phyloP scores from a whole-genome alignment of 768 basidiomycete genomes.

The Flagelloscypha sp. region DNA sequence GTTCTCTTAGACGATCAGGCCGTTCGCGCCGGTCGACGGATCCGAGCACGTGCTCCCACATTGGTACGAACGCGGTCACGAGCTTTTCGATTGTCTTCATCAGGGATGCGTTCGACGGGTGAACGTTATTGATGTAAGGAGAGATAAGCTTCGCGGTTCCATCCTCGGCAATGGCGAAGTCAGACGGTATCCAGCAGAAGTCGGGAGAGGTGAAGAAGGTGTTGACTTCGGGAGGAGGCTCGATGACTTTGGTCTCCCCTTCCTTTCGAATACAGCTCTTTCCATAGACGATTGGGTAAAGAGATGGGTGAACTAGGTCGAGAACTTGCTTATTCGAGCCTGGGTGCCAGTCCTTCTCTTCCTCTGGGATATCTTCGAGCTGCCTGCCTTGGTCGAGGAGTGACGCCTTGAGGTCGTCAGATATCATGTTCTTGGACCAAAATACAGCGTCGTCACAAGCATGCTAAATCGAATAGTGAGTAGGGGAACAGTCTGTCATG shows the following conservation, averaged over 20 bases:
- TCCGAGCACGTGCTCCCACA: slow-evolving; percentile 40
- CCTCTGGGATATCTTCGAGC: slow-evolving; percentile 29
- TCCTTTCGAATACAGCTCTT: slow-evolving; percentile 16
- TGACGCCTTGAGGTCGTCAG: slow-evolving; percentile 13
- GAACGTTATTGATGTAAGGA: slow-evolving; percentile 50
- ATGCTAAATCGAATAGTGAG: too few relatives aligned
- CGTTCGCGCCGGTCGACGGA: slow-evolving; percentile 1
- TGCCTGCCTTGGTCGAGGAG: slow-evolving; percentile 18
- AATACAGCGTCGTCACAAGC: slow-evolving; percentile 15
- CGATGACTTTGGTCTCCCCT: too few relatives aligned
- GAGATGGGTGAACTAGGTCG: slow-evolving; percentile 35
- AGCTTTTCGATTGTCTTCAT: slow-evolving; percentile 25
- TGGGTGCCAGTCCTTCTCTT: slow-evolving; percentile 38
- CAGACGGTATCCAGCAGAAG: slow-evolving; percentile 38
- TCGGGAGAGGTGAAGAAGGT: slow-evolving; percentile 23
- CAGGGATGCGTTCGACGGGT: slow-evolving; percentile 23
- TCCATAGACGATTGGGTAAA: slow-evolving; percentile 33
- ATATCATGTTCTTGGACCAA: slow-evolving; percentile 24
- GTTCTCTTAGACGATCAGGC: too few relatives aligned
- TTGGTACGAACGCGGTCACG: slow-evolving; percentile 31
- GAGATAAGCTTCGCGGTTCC: slow-evolving; percentile 21
- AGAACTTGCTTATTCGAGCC: slow-evolving; percentile 33
- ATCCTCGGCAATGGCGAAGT: slow-evolving; percentile 26
- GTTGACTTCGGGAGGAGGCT: slow-evolving; percentile 12
- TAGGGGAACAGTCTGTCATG: too few relatives aligned